phyloP scores from a whole-genome alignment of 345 rosid genomes.

The Lagerstroemia speciosa region DNA sequence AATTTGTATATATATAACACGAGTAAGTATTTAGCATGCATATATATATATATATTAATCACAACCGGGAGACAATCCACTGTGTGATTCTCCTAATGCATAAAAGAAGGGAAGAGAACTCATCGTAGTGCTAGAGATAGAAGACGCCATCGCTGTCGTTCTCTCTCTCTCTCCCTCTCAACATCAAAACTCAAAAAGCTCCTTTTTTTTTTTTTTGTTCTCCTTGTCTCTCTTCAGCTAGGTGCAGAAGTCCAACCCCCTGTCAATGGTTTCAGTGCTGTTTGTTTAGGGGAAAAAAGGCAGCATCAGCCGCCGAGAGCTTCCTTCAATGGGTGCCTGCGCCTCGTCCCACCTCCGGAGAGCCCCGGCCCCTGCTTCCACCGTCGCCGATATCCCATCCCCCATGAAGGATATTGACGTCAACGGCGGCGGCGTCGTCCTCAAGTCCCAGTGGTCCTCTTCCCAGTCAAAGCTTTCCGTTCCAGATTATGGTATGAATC shows the following conservation, averaged over 20 bases:
- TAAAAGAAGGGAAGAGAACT: neutral
- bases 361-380: slow-evolving; percentile 16
- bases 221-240: neutral
- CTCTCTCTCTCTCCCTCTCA: slow-evolving; percentile 1
- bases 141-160: slow-evolving; percentile 4
- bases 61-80: neutral
- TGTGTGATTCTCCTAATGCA: neutral
- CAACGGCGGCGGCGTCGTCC: slow-evolving; percentile 8
- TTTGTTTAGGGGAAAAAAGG: neutral
- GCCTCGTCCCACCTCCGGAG: slow-evolving; percentile 21
- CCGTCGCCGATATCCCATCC: slow-evolving; percentile 21
- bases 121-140: too few relatives aligned
- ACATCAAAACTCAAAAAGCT: slow-evolving; percentile 10
- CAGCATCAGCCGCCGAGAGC: neutral
- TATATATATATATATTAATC: neutral
- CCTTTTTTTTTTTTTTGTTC: neutral
- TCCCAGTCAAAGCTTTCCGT: slow-evolving; percentile 12
- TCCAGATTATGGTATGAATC: slow-evolving; percentile 21
- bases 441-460: slow-evolving; percentile 7
- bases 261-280: slow-evolving; percentile 7
- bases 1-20: too few relatives aligned
- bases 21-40: too few relatives aligned
- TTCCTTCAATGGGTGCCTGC: slow-evolving; percentile 40
- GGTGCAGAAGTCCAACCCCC: neutral
- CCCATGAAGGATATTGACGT: slow-evolving; percentile 25